Conservation (phyloP, 768 basidiomycete species). For the Lactarius hengduanensis region DNA sequence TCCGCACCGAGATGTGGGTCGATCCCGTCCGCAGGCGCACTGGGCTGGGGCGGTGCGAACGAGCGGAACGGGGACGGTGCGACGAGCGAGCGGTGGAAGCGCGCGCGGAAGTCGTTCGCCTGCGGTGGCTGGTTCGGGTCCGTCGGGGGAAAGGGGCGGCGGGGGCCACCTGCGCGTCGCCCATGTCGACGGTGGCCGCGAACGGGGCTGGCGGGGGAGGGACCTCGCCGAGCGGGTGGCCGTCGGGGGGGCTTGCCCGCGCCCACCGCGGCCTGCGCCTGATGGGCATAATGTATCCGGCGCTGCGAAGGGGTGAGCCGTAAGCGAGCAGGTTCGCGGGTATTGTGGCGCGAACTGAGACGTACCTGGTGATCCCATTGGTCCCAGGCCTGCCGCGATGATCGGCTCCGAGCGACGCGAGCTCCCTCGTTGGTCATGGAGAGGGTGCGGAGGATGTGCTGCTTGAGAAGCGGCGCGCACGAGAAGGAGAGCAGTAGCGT, state of each 20-base stretch:
- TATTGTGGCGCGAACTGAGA: neutral
- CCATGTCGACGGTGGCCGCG: conserved; percentile 22
- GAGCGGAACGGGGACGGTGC: conserved; percentile 59
- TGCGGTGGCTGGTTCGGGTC: conserved; percentile 33
- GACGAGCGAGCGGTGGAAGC: conserved; percentile 60
- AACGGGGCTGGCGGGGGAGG: conserved; percentile 28
- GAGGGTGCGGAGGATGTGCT: conserved; percentile 68
- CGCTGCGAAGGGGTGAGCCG: conserved; percentile 36
- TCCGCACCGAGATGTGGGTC: conserved; percentile 29
- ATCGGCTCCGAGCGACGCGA: conserved; percentile 76
- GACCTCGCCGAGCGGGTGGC: conserved; percentile 30
- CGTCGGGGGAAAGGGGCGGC: conserved; percentile 22
- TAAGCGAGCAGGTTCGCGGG: neutral
- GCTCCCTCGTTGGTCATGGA: conserved; percentile 79
- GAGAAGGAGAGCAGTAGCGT: conserved; percentile 75
- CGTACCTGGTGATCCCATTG: conserved; percentile 79
- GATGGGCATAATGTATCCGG: conserved; percentile 47
- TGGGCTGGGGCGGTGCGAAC: conserved; percentile 28
- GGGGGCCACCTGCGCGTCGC: conserved; percentile 29
- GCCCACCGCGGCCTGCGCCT: conserved; percentile 28
- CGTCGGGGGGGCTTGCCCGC: conserved; percentile 35
- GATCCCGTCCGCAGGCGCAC: conserved; percentile 28
- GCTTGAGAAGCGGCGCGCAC: conserved; percentile 69
- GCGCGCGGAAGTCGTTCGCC: conserved; percentile 59
- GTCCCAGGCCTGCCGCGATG: conserved; percentile 80